Conservation (phyloP, 108 stramenopile genomes). For the Nannochloropsis gaditana region DNA sequence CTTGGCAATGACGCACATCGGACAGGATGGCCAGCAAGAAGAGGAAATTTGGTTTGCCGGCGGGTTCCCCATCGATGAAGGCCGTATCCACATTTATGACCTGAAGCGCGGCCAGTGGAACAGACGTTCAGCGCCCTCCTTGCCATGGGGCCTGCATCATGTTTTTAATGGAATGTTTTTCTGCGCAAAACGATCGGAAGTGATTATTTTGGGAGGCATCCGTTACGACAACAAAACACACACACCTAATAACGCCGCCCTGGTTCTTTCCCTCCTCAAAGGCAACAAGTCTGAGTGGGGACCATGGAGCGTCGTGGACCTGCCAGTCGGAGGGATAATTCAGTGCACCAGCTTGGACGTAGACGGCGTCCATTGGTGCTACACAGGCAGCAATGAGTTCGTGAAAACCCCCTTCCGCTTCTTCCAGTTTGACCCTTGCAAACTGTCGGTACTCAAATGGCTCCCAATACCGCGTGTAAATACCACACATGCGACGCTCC, state of each 20-base stretch:
- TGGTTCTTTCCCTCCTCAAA: not conserved
- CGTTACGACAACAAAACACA: not conserved
- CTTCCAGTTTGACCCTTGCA: constrained; percentile 11
- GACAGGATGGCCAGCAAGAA: constrained; percentile 4
- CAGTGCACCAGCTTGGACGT: constrained; percentile 11
- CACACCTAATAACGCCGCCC: constrained; percentile 3
- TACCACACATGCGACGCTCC: not conserved
- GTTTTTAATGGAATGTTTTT: not conserved
- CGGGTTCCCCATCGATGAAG: not conserved
- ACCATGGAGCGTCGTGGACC: constrained; percentile 10
- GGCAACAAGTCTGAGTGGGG: constrained; percentile 11
- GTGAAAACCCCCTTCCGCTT: not conserved
- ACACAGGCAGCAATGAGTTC: constrained; percentile 11
- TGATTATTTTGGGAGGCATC: constrained; percentile 6
- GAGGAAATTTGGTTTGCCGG: constrained; percentile 11
- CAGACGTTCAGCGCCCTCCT: constrained; percentile 3
- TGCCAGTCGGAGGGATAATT: constrained; percentile 5
- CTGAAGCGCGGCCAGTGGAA: not conserved
- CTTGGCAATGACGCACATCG: constrained; percentile 3
- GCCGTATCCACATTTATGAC: constrained; percentile 5
- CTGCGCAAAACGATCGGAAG: constrained; percentile 4
- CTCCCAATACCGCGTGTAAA: constrained; percentile 11
- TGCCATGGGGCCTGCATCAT: constrained; percentile 11
- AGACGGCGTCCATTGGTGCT: constrained; percentile 11
- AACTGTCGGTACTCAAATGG: not conserved